Evolutionary conservation across 345 rosid genomes (phyloP), one percentile per base, ranked within the genome.

Genomic region (Murraya paniculata): DNA sequence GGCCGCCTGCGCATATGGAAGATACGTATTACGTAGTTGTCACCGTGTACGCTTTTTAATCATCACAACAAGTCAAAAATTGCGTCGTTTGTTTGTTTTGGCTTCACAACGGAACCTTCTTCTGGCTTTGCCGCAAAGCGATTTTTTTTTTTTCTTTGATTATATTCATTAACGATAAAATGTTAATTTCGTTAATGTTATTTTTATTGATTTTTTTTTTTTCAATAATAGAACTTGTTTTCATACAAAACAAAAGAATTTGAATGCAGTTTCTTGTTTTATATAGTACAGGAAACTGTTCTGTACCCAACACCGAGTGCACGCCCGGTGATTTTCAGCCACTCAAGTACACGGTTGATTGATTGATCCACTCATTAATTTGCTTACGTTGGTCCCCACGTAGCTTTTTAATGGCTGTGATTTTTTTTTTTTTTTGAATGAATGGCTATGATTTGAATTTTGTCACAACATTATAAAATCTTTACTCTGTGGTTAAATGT

Each of bases 361-460:
- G 64, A 56, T 72, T 72, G 75, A 71, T 53, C 45, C 22, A 71
- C 75, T 31, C 19, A 31, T 71, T 55, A 68, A 13, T 41, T 19
- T 25, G n/a, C 33, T 14, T 68, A 7, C 7, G 9, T 7, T 25
- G 33, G 75, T 19, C 45, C 75, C 64, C 75, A 22, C 64, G 0
- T 3, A 11, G 6, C 19, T 11, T 67, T 39, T 3, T 68, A 64
- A 21, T 33, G 61, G 19, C 24, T 6, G 6, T 56, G 35, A 50
- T 71, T 22, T 21, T n/a, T n/a, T n/a, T n/a, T n/a, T n/a, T n/a
- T n/a, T n/a, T n/a, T n/a, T n/a, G n/a, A n/a, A n/a, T n/a, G 2
- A 64, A 21, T 33, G 61, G 19, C 24, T 6, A 11, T 56, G 35
- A 50, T 71, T 22, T 21, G 33, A n/a, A 9, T 55, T 25, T 71